Percentiles rank a stretch among this genome's conserved stretches.
phyloP scores from a whole-genome alignment of 2,329 filamentous ascomycete species.

The Colletotrichum cereale region DNA sequence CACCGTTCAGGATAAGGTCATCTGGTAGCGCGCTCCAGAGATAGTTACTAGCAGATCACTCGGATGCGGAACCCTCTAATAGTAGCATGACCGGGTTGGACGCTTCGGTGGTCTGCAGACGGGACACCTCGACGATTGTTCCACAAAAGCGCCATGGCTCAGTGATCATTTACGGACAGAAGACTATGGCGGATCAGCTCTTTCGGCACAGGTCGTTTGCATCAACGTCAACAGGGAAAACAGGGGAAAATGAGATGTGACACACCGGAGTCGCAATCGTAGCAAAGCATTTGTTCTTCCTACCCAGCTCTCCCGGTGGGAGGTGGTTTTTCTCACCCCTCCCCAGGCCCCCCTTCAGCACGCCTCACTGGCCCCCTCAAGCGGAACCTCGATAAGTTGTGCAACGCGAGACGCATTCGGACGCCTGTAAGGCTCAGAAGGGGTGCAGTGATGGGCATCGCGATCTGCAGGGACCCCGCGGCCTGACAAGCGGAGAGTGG shows the following conservation, averaged over 20 bases:
- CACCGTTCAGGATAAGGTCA: too few species aligned
- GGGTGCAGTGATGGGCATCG: slow-evolving; percentile 25
- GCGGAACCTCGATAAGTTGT: slow-evolving; percentile 27
- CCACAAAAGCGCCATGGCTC: slow-evolving; percentile 15
- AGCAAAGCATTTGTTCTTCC: slow-evolving; percentile 15
- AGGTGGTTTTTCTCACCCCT: too few species aligned
- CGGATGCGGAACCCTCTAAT: too few species aligned
- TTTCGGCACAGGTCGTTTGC: slow-evolving; percentile 25
- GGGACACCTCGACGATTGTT: too few species aligned
- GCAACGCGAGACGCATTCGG: slow-evolving; percentile 29
- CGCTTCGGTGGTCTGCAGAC: too few species aligned
- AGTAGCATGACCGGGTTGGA: too few species aligned
- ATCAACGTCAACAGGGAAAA: slow-evolving; percentile 17
- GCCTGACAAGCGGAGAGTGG: slow-evolving; percentile 35
- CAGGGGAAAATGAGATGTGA: slow-evolving; percentile 28
- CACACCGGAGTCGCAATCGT: slow-evolving; percentile 14
- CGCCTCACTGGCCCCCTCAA: slow-evolving; percentile 15
- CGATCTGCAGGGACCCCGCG: slow-evolving; percentile 37
- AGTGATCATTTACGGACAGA: slow-evolving; percentile 9
- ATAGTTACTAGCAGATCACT: too few species aligned
- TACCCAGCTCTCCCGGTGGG: slow-evolving; percentile 27
- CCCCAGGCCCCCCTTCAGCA: slow-evolving; percentile 16
- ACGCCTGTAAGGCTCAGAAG: slow-evolving; percentile 36
- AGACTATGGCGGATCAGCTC: slow-evolving; percentile 16
- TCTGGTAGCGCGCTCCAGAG: too few species aligned